A percentile compares a stretch with the other conserved stretches of the same genome.
These are phyloP conservation scores for Chondrostereum purpureum DNA, from an alignment of 1,284 basidiomycete genomes.

Conservation along the genomic window DNA sequence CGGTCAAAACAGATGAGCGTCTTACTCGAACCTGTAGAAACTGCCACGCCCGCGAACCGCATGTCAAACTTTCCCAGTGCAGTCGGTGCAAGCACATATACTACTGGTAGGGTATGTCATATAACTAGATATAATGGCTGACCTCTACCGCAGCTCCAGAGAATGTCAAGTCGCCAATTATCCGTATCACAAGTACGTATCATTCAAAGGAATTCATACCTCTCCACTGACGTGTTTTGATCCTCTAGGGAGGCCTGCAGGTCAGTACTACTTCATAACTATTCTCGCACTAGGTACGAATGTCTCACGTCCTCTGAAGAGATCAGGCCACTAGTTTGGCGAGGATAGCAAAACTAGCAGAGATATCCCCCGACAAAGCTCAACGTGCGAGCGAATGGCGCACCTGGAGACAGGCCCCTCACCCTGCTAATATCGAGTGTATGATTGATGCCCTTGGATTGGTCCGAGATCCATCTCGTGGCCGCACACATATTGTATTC, in stretches of 20 bases:
- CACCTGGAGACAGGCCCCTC: constrained; percentile 6
- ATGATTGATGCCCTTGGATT: constrained; percentile 17
- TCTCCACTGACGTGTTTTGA: not conserved
- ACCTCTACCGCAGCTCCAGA: not conserved
- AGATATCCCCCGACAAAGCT: not conserved
- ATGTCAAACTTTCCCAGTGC: constrained; percentile 2
- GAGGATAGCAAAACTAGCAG: not conserved
- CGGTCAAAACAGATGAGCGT: not conserved
- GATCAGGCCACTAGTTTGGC: not conserved
- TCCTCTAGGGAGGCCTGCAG: constrained; percentile 3
- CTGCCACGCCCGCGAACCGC: not conserved
- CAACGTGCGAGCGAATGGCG: constrained; percentile 7
- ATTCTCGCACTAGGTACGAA: no score
- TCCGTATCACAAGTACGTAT: constrained; percentile 2
- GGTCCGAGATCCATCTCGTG: constrained; percentile 17
- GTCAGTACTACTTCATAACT: not conserved
- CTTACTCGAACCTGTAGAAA: not conserved
- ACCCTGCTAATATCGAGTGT: constrained; percentile 7
- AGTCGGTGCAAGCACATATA: constrained; percentile 3
- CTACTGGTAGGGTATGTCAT: not conserved
- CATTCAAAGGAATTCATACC: no score
- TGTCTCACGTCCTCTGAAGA: not conserved
- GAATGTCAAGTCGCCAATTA: constrained; percentile 1
- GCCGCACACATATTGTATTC: constrained; percentile 20
- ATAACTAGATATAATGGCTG: not conserved